Base-by-base conservation (phyloP, 2,329 filamentous ascomycete species). In the Pseudocercospora fijiensis region DNA sequence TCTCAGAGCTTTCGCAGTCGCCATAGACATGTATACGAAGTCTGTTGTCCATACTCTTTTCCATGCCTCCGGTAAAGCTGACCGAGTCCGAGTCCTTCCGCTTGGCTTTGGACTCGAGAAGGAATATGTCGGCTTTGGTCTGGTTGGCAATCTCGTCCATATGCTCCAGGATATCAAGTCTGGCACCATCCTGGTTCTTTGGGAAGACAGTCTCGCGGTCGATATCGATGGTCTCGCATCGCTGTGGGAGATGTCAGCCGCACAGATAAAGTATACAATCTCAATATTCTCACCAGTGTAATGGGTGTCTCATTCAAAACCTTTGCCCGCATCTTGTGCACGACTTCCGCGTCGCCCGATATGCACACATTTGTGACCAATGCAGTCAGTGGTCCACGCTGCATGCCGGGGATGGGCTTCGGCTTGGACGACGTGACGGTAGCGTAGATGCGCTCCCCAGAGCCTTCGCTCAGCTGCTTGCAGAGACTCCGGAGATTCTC, bases 61-160 rank as follows among this genome's bases (percentile, higher is more conserved):
- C 88, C 73, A 95, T 88, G 41, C 87, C 87, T 73, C 92, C 90
- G 28, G 86, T 86, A 75, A 88, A 87, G 69, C 90, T 92, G 52
- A 90, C 90, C 67, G 89, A 88, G 70, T 96, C 88, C 11, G 91
- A 90, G 74, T 88, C 86, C 27, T 90, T 88, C 68, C 93, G 85
- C 60, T 70, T 68, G 24, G 73, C 69, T 78, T 96, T 96, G 3
- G 95, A 93, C 62, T 92, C 93, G 57, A 99, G 86, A 56, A 99
- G 83, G 78, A 99, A 99, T 71, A 99, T 96, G 78, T 99, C 95
- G 60, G 96, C 94, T 58, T 95, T 95, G 66, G 93, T 97, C 74
- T 90, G 96, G 69, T 84, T 86, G 10, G 95, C 91, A 73, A 96
- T 89, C 67, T 89, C 88, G 77, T 98, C 92, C 71, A 99, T 85